Conservation (phyloP, 306 rosid species). For the Quercus engelmannii region DNA sequence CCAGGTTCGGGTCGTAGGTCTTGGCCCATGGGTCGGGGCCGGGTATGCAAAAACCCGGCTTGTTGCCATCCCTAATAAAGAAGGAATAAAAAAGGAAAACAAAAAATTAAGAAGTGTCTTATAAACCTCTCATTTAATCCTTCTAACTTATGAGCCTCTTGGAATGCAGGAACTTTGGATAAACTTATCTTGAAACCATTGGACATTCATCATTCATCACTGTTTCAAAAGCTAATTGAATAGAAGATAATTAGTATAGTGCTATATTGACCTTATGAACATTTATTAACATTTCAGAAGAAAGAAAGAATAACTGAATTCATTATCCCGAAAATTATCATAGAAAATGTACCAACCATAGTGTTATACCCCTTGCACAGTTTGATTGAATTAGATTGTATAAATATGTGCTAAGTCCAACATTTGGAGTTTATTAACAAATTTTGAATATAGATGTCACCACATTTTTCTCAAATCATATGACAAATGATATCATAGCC, state of each 20-base stretch:
- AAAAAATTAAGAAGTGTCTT: not conserved
- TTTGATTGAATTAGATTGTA: too few relatives aligned
- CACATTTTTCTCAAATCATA: too few relatives aligned
- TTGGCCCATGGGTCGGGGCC: too few relatives aligned
- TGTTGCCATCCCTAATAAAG: too few relatives aligned
- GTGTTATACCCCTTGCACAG: too few relatives aligned
- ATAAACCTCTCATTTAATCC: not conserved
- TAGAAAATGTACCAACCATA: too few relatives aligned
- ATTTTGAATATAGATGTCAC: too few relatives aligned
- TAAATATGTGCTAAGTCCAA: too few relatives aligned
- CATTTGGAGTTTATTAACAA: too few relatives aligned
- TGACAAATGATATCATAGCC: too few relatives aligned
- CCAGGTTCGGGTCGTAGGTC: too few relatives aligned
- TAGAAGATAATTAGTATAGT: not conserved
- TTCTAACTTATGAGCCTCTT: not conserved
- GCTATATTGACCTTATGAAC: not conserved
- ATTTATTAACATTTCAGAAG: not conserved
- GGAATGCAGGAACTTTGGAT: not conserved
- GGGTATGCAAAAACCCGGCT: too few relatives aligned
- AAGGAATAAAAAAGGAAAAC: not conserved
- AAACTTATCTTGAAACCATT: not conserved
- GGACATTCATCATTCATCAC: not conserved
- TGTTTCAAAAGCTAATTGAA: constrained; percentile 9
- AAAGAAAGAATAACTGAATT: not conserved
- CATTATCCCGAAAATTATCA: not conserved